Evolutionary conservation across 2,329 filamentous ascomycete species (phyloP).

Genomic region (Pseudonectria foliicola): DNA sequence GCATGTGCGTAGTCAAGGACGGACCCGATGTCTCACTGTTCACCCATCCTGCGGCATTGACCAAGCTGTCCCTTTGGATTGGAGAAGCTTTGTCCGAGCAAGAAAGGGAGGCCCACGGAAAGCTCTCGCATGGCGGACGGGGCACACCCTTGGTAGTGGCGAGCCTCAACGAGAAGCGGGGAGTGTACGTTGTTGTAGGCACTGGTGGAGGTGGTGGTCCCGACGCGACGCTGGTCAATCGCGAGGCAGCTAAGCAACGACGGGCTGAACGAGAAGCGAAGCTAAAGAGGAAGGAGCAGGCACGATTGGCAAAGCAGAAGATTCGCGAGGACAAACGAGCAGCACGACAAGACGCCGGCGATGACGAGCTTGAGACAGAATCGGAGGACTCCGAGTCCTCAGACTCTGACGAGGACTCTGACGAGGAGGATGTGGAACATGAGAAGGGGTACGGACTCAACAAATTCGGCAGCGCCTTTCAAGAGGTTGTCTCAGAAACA

Average conservation of each 20-base stretch:
- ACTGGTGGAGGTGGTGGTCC: conserved; percentile 81
- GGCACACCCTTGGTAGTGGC: conserved; percentile 86
- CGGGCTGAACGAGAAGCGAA: conserved; percentile 57
- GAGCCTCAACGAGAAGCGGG: conserved; percentile 76
- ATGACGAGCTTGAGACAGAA: conserved; percentile 41
- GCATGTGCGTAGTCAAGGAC: conserved; percentile 93
- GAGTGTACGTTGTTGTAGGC: conserved; percentile 88
- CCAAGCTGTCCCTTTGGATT: conserved; percentile 90
- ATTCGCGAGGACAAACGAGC: conserved; percentile 54
- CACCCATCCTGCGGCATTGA: conserved; percentile 84
- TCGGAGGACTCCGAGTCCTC: conserved; percentile 34
- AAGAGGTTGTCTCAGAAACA: conserved; percentile 88
- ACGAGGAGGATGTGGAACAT: conserved; percentile 45
- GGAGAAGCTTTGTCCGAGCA: conserved; percentile 87
- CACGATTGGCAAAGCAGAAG: conserved; percentile 48
- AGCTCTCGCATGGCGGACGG: conserved; percentile 58
- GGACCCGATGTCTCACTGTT: conserved; percentile 88
- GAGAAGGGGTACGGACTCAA: conserved; percentile 71
- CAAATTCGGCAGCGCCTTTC: conserved; percentile 89
- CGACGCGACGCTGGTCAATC: conserved; percentile 60
- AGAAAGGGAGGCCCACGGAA: conserved; percentile 69
- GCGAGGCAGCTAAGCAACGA: conserved; percentile 57
- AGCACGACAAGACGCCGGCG: conserved; percentile 41
- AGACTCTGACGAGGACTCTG: conserved; percentile 40
- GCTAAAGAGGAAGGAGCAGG: conserved; percentile 54